These are phyloP conservation scores for Skeletonema menzelii DNA, from an alignment of 108 stramenopile species.

Conservation along the genomic window DNA sequence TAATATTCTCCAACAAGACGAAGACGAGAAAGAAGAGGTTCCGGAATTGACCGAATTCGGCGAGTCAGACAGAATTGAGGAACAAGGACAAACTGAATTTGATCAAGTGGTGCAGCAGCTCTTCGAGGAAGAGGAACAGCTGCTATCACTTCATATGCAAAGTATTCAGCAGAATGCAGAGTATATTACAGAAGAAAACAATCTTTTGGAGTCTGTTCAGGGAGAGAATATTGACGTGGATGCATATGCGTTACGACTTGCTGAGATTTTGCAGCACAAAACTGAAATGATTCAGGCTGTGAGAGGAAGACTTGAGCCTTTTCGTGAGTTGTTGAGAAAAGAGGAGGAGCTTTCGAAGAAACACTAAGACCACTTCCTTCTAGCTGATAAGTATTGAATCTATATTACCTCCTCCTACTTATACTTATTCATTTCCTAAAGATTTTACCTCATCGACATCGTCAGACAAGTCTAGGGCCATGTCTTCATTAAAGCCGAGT, in stretches of 20 bases:
- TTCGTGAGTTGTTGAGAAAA: constrained; percentile 44
- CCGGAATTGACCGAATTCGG: constrained; percentile 12
- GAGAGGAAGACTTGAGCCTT: constrained; percentile 61
- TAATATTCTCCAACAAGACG: constrained; percentile 7
- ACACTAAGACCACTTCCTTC: too few species aligned
- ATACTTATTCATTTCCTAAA: background rate
- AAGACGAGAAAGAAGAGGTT: background rate
- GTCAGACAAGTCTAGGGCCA: constrained; percentile 23
- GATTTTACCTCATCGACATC: constrained; percentile 9
- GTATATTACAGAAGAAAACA: constrained; percentile 92
- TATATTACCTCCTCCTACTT: too few species aligned
- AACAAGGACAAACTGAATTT: constrained; percentile 35
- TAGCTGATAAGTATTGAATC: too few species aligned
- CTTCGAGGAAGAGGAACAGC: constrained; percentile 94
- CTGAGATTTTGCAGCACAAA: constrained; percentile 89
- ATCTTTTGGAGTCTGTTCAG: constrained; percentile 86
- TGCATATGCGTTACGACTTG: constrained; percentile 86
- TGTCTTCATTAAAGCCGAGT: constrained; percentile 36
- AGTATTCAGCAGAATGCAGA: constrained; percentile 90
- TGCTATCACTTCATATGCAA: constrained; percentile 96
- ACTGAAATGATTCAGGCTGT: constrained; percentile 62
- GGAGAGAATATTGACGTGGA: constrained; percentile 93
- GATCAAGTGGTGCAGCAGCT: constrained; percentile 81
- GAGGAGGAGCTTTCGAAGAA: constrained; percentile 37
- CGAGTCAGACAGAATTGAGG: constrained; percentile 40